phyloP scores from a whole-genome alignment of 2,329 filamentous ascomycete genomes.

The Ophiostoma angusticollis region DNA sequence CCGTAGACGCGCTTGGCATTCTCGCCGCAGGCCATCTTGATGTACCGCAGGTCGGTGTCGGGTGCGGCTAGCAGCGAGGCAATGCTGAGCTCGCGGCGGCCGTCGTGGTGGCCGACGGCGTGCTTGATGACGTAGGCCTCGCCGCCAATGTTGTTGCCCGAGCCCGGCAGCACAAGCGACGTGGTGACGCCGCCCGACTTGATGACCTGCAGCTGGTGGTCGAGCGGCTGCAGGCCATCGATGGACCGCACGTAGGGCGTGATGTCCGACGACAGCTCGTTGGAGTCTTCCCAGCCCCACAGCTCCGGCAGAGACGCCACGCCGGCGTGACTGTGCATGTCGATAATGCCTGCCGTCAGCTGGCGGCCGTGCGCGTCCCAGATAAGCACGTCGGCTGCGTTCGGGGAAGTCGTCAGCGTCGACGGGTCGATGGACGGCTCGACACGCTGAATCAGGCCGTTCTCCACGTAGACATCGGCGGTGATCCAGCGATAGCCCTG shows the following conservation, averaged over 20 bases:
- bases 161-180: conserved; percentile 52
- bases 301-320: conserved; percentile 44
- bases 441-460: conserved; percentile 48
- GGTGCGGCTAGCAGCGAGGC: conserved; percentile 53
- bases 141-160: conserved; percentile 61
- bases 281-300: conserved; percentile 42
- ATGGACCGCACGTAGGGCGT: conserved; percentile 57
- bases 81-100: conserved; percentile 49
- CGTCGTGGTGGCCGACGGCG: conserved; percentile 45
- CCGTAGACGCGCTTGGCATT: conserved; percentile 54
- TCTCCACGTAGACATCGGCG: conserved; percentile 47
- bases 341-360: conserved; percentile 54
- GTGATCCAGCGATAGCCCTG: conserved; percentile 47
- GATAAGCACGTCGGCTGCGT: neutral
- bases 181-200: conserved; percentile 63
- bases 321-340: conserved; percentile 59
- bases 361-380: conserved; percentile 48
- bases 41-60: conserved; percentile 50
- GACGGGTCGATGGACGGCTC: conserved; percentile 26
- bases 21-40: conserved; percentile 68
- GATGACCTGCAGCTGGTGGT: conserved; percentile 54
- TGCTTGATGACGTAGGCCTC: conserved; percentile 60
- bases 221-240: conserved; percentile 50
- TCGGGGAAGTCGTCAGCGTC: no score
- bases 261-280: conserved; percentile 50